phyloP scores from a whole-genome alignment of 1,284 basidiomycete species.

The Cutaneotrichosporon dermatis region DNA sequence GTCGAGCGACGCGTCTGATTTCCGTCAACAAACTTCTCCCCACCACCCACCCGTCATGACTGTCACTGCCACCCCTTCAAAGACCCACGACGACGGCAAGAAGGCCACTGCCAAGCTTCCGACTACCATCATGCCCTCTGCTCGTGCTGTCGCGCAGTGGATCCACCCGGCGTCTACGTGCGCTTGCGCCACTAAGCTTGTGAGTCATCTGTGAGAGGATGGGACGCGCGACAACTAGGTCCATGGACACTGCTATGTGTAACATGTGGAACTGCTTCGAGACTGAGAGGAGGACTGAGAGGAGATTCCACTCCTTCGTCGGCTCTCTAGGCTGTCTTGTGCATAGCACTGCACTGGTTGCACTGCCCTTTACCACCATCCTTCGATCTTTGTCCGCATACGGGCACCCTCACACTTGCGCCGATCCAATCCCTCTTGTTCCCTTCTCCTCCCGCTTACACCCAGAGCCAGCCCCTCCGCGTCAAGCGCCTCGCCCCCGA shows the following conservation, averaged over 20 bases:
- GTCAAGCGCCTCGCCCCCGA: conserved; percentile 80
- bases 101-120: conserved; percentile 10
- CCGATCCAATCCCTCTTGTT: background rate
- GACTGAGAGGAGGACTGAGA: too few species aligned
- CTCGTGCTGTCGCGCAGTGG: conserved; percentile 2
- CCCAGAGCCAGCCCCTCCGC: conserved; percentile 54
- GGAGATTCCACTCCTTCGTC: too few species aligned
- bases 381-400: too few species aligned
- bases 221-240: too few species aligned
- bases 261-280: too few species aligned
- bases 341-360: too few species aligned
- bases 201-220: background rate
- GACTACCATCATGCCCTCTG: background rate
- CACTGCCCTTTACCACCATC: too few species aligned
- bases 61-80: background rate
- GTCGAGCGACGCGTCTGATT: conserved; percentile 11
- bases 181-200: background rate
- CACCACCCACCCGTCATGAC: background rate
- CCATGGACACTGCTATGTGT: too few species aligned
- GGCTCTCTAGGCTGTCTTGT: too few species aligned
- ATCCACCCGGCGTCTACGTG: conserved; percentile 1
- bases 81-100: conserved; percentile 8
- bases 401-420: background rate
- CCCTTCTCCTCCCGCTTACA: background rate
- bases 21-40: background rate